A percentile compares a stretch with the other conserved stretches of the same genome.
Conservation (phyloP, 257 asterid species). For the Osmanthus fragrans region DNA sequence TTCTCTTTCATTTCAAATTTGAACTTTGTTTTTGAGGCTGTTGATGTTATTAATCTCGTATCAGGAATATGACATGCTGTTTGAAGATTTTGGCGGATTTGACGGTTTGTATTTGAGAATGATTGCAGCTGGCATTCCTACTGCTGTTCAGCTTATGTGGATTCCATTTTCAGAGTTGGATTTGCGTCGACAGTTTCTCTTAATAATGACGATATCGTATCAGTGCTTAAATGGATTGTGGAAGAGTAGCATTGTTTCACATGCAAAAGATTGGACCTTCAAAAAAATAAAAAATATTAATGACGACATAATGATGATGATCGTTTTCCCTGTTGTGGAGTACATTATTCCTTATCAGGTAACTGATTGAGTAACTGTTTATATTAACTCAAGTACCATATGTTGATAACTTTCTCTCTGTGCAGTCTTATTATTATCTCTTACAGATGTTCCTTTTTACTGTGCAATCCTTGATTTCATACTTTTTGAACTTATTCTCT, state of each 20-base stretch:
- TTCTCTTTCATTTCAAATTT: conserved; percentile 14
- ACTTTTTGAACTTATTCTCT: conserved; percentile 15
- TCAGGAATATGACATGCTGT: conserved; percentile 82
- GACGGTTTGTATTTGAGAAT: conserved; percentile 87
- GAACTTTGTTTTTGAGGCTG: conserved; percentile 16
- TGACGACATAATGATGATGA: conserved; percentile 81
- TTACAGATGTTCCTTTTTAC: conserved; percentile 7
- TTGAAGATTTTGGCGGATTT: conserved; percentile 93
- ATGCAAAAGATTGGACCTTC: conserved; percentile 51
- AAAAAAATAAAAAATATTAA: conserved; percentile 46
- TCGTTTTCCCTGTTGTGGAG: conserved; percentile 80
- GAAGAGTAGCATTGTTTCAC: conserved; percentile 48
- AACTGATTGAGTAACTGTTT: conserved; percentile 26
- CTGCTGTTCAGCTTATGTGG: conserved; percentile 91
- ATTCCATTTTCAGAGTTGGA: conserved; percentile 83
- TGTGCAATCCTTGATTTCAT: conserved; percentile 18
- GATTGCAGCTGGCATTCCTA: conserved; percentile 79
- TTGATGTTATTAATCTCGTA: conserved; percentile 22
- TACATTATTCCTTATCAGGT: conserved; percentile 82
- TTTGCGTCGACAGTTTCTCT: conserved; percentile 63
- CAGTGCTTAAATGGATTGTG: conserved; percentile 65
- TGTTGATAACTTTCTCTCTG: conserved; percentile 11
- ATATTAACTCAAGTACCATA: conserved; percentile 18
- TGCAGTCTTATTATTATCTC: conserved; percentile 20
- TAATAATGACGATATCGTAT: conserved; percentile 49